Evolutionary conservation across 768 basidiomycete genomes (phyloP).

Genomic region (Crassisporium funariophilum): DNA sequence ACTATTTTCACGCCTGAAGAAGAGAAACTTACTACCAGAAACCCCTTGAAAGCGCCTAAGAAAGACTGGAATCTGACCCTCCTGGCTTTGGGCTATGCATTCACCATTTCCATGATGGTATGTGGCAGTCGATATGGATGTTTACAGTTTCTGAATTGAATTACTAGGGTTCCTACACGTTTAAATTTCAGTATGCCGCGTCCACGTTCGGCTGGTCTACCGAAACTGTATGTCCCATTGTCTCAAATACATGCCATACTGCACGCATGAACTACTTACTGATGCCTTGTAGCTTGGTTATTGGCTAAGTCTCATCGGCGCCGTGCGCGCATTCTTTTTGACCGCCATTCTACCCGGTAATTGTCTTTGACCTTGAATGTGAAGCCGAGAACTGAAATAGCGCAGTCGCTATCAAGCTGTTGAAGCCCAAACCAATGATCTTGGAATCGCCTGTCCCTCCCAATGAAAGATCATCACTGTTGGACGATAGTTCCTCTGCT

Average conservation of each 20-base stretch:
- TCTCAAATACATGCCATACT: neutral
- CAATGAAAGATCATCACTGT: conserved; percentile 33
- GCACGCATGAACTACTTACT: too few species aligned
- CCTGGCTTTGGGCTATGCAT: conserved; percentile 54
- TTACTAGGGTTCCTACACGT: conserved; percentile 54
- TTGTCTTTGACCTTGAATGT: too few species aligned
- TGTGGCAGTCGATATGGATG: conserved; percentile 3
- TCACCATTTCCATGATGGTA: conserved; percentile 51
- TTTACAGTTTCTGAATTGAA: neutral
- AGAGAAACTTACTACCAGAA: conserved; percentile 23
- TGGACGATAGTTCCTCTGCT: conserved; percentile 22
- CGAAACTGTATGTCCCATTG: conserved; percentile 49
- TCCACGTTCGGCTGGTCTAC: conserved; percentile 66
- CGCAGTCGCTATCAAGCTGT: conserved; percentile 55
- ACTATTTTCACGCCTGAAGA: conserved; percentile 56
- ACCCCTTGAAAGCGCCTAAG: conserved; percentile 40
- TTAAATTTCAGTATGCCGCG: conserved; percentile 68
- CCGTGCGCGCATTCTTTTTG: conserved; percentile 55
- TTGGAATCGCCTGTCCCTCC: conserved; percentile 21
- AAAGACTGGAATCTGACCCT: conserved; percentile 70
- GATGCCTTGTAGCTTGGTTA: conserved; percentile 65
- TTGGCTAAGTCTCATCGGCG: conserved; percentile 59
- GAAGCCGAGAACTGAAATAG: too few species aligned
- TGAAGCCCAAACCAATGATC: conserved; percentile 45
- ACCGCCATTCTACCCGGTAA: conserved; percentile 62